A percentile compares a stretch with the other conserved stretches of the same genome.
phyloP scores from a whole-genome alignment of 2,329 filamentous ascomycete genomes.

The Neobulgaria alba region DNA sequence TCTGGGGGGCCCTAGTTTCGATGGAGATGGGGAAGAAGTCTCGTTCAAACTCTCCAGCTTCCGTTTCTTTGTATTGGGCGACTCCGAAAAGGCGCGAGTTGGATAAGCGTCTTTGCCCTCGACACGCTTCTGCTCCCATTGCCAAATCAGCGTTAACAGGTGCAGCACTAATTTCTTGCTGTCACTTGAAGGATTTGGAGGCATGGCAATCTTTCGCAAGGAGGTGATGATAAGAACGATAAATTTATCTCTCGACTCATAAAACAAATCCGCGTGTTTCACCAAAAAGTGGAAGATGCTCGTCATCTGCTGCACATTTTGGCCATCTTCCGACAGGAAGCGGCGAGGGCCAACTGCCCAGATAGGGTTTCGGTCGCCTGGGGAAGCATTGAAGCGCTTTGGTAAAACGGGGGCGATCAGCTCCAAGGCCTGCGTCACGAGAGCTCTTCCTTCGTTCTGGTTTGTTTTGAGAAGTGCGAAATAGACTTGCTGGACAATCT shows the following conservation, averaged over 20 bases:
- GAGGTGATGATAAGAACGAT: conserved; percentile 81
- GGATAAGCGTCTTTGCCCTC: conserved; percentile 43
- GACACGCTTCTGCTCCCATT: conserved; percentile 82
- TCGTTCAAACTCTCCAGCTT: conserved; percentile 51
- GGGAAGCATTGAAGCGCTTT: conserved; percentile 63
- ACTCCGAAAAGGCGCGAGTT: conserved; percentile 47
- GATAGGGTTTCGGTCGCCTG: conserved; percentile 64
- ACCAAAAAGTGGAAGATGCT: conserved; percentile 97
- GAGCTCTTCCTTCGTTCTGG: conserved; percentile 83
- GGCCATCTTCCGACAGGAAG: conserved; percentile 86
- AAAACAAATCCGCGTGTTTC: conserved; percentile 86
- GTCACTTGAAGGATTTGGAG: conserved; percentile 79
- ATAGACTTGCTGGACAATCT: conserved; percentile 94
- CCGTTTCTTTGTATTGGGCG: conserved; percentile 66
- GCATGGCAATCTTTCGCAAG: conserved; percentile 76
- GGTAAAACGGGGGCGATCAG: conserved; percentile 90
- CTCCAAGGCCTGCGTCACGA: conserved; percentile 92
- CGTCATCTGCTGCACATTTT: conserved; percentile 91
- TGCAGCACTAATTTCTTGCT: conserved; percentile 86
- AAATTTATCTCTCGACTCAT: conserved; percentile 88
- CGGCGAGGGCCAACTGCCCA: conserved; percentile 89
- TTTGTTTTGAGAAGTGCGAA: conserved; percentile 84
- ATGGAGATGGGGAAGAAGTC: conserved; percentile 44
- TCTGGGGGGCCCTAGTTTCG: conserved; percentile 35
- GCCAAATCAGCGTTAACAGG: conserved; percentile 83